Evolutionary conservation across 345 rosid genomes (phyloP).

Genomic region (Theobroma cacao): DNA sequence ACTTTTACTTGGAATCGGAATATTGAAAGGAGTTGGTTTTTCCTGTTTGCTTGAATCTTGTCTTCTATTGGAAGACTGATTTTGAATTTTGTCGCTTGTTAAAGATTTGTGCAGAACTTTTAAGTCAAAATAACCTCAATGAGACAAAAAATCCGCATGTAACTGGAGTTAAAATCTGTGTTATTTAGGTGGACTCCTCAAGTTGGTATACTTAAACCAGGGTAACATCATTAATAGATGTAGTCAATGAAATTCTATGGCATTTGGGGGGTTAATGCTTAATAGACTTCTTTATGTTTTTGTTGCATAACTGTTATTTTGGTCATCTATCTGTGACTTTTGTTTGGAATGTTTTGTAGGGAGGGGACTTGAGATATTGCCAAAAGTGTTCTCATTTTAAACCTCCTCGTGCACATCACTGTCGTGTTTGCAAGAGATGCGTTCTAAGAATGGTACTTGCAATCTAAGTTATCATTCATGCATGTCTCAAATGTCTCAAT

Average conservation of each 20-base stretch:
- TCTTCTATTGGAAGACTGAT: background rate
- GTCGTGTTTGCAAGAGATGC: conserved; percentile 92
- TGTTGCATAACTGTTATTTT: background rate
- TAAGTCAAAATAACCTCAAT: conserved; percentile 2
- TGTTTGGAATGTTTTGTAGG: conserved; percentile 49
- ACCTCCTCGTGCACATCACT: conserved; percentile 96
- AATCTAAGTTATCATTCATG: conserved; percentile 19
- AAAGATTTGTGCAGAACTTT: background rate
- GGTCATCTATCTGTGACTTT: conserved; percentile 10
- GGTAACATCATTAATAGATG: background rate
- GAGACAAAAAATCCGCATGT: background rate
- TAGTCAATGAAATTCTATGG: background rate
- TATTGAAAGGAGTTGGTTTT: background rate
- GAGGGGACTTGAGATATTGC: conserved; percentile 89
- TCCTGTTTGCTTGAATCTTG: background rate
- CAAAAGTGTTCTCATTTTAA: conserved; percentile 84
- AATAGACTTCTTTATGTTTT: background rate
- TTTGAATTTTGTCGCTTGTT: background rate
- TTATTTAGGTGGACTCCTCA: background rate
- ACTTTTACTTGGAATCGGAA: background rate
- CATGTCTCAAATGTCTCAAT: conserved; percentile 21
- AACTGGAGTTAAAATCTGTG: background rate
- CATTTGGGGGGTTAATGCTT: background rate
- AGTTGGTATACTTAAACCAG: background rate
- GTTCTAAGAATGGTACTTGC: conserved; percentile 77